phyloP scores from a whole-genome alignment of 371 early-diverging fungal species.

The Blastocladiella emersonii region DNA sequence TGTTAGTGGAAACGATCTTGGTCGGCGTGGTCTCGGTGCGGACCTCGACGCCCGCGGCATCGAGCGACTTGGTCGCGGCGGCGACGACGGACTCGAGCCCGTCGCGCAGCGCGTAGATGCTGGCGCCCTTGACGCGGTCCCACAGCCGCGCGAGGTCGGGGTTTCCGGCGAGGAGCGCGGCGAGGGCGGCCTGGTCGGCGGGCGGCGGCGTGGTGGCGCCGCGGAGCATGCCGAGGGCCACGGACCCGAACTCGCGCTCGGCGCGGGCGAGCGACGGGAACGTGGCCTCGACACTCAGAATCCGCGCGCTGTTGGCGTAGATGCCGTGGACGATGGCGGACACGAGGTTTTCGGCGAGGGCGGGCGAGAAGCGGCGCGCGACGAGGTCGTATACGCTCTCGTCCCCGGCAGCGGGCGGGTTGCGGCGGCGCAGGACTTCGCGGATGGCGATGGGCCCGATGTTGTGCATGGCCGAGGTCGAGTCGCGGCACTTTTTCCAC shows the following conservation, averaged over 20 bases:
- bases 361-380: conserved; percentile 54
- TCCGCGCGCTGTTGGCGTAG: conserved; percentile 72
- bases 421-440: conserved; percentile 19
- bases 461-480: conserved; percentile 23
- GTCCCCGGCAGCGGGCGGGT: conserved; percentile 22
- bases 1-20: conserved; percentile 4
- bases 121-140: conserved; percentile 38
- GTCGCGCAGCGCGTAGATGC: conserved; percentile 62
- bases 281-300: conserved; percentile 58
- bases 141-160: conserved; percentile 38
- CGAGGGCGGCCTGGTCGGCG: conserved; percentile 14
- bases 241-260: conserved; percentile 52
- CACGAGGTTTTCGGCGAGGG: conserved; percentile 52
- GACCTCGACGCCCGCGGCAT: conserved; percentile 35
- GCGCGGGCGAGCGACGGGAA: conserved; percentile 47
- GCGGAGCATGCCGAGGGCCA: conserved; percentile 26
- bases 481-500: background rate
- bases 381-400: conserved; percentile 63
- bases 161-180: conserved; percentile 11
- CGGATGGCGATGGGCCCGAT: conserved; percentile 26
- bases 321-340: conserved; percentile 85
- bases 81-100: conserved; percentile 58
- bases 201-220: conserved; percentile 19
- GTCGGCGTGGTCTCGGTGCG: conserved; percentile 10
- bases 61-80: background rate